Base-by-base conservation (phyloP, 352 stramenopile species). In the Phytophthora sp. region DNA sequence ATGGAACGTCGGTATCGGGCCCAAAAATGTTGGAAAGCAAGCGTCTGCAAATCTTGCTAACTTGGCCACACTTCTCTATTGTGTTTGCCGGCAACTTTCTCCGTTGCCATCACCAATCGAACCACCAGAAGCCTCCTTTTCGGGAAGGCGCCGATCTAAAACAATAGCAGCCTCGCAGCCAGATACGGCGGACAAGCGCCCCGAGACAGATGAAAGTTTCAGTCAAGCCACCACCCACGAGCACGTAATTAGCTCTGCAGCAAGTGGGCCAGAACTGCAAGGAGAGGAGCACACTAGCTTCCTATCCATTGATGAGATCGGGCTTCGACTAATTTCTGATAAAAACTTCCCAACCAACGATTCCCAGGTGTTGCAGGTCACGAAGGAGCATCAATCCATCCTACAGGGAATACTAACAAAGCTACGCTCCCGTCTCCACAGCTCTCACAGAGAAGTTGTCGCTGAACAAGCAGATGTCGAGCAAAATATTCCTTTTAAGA, bases 41-140 rank as follows among this genome's bases (percentile, higher is more conserved):
- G 54, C 55, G 20, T 44, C 55, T 21, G 57, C 57, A 27, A 88
- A 89, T 35, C 31, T 91, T 23, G 58, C 61, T 18, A 85, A 57
- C 42, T 50, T 89, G 7, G 79, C 79, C 13, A 82, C 82, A 7
- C 48, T 87, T 20, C 46, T 89, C n/a, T 91, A 88, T 48, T 56
- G 69, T 37, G 77, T 87, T 53, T 69, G 68, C 41, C 57, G 37
- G 23, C 54, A 69, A 8, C 45, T 88, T 10, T 86, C 78, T 13
- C 65, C 74, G 21, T 54, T 90, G 4, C 79, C 81, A 41, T 28
- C 59, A n/a, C 30, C 74, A 9, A 17, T 30, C 1, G 48, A 52
- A n/a, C 8, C 35, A 27, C 17, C 35, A 42, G 54, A 56, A 18
- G 1, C 15, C 49, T 63, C 20, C 20, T 57, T 56, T 41, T 30